Base-by-base conservation (phyloP, 2,329 filamentous ascomycete genomes). In the Madurella fahalii region DNA sequence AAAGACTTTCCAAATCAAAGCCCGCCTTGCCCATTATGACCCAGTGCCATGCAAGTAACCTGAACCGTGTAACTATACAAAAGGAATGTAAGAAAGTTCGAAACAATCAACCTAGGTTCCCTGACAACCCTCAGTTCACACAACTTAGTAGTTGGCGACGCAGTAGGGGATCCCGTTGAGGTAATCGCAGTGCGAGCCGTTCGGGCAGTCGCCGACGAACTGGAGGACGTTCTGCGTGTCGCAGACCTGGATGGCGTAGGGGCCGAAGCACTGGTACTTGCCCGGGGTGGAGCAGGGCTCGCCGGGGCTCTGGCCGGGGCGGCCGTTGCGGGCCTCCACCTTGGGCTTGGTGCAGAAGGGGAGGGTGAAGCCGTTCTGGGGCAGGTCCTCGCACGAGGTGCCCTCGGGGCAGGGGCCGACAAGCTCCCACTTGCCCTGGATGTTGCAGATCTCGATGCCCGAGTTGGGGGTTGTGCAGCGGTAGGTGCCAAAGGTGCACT, bases 201-300 rank as follows among this genome's bases (percentile, higher is more conserved):
- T 1, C 2, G 62, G 62, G 54, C 64, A 66, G 44, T 56, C 46
- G 42, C 64, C 63, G 11, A 65, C 61, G 25, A 59, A 58, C 56
- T 58, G 30, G 18, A 50, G 18, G 2, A 52, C 30, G 51, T 61
- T 47, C 47, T 55, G 52, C 13, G 52, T 53, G 50, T 65, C 56
- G 61, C 64, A 66, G 25, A 66, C 63, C 62, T 65, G 59, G 56
- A 66, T 65, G n/a, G 61, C 62, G 32, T 50, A 53, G 8, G 45
- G 41, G 18, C 63, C 63, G 30, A 58, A 57, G 57, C 62, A 64
- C 17, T 52, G 47, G 57, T 66, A 65, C 56, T 59, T 40, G 20
- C 63, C 64, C 2, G 63, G 54, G 3, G 59, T 63, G 20, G 43
- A 5, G 56, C 59, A 51, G 45, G 9, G 50, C 53, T 64, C 58